phyloP scores from a whole-genome alignment of 495 filamentous ascomycete genomes.

The Hypoxylon subgilvum region DNA sequence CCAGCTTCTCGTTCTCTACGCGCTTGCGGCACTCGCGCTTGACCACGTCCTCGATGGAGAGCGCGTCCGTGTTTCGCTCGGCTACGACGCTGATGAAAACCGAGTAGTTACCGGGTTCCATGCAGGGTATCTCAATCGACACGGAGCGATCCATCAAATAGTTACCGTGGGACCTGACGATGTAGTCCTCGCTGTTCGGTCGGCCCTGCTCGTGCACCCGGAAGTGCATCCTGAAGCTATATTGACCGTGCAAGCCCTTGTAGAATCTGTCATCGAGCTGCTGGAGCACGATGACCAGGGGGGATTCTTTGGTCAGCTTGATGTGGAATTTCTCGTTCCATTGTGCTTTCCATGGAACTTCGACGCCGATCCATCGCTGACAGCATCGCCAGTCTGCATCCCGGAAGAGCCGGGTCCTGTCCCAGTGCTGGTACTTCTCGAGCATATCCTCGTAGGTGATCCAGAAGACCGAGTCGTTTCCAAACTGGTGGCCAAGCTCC shows the following conservation, averaged over 20 bases:
- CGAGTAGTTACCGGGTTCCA: constrained; percentile 81
- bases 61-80: constrained; percentile 57
- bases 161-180: constrained; percentile 81
- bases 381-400: constrained; percentile 78
- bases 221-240: constrained; percentile 83
- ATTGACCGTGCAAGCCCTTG: constrained; percentile 80
- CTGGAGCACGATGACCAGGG: constrained; percentile 80
- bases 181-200: constrained; percentile 81
- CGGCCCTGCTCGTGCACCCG: constrained; percentile 71
- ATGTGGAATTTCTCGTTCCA: constrained; percentile 88
- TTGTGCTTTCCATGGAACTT: constrained; percentile 86
- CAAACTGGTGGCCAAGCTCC: constrained; percentile 83
- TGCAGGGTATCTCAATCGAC: constrained; percentile 55
- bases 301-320: constrained; percentile 70
- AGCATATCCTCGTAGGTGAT: constrained; percentile 81
- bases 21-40: constrained; percentile 67
- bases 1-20: constrained; percentile 77
- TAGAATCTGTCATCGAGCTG: constrained; percentile 91
- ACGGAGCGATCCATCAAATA: constrained; percentile 62
- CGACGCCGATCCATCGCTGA: constrained; percentile 85
- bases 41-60: constrained; percentile 74
- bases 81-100: constrained; percentile 84
- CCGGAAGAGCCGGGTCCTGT: constrained; percentile 88
- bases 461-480: constrained; percentile 82
- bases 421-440: constrained; percentile 81